A percentile compares a stretch with the other conserved stretches of the same genome.
These are phyloP conservation scores for Paraleonurus japonicus DNA, from an alignment of 257 asterid species.

Conservation along the genomic window DNA sequence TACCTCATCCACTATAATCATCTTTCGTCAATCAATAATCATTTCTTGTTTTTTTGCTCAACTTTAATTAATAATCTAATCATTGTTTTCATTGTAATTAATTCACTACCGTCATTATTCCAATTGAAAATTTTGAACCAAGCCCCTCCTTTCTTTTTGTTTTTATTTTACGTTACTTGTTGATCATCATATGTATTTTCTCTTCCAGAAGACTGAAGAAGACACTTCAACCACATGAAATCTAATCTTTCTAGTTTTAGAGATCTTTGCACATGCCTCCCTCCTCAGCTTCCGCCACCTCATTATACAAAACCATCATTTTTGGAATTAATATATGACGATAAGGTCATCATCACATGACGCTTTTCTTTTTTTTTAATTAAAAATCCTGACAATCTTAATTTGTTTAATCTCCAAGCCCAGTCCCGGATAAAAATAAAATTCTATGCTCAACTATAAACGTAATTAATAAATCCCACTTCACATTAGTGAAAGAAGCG, in stretches of 20 bases:
- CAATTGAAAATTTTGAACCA: neutral
- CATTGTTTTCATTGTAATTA: neutral
- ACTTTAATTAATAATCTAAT: neutral
- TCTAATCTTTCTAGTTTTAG: slow-evolving; percentile 34
- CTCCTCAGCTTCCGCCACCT: slow-evolving; percentile 8
- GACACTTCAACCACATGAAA: slow-evolving; percentile 34
- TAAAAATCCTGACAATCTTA: neutral
- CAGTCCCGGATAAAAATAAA: neutral
- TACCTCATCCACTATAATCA: too few species aligned
- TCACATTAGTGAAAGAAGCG: neutral
- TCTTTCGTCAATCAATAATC: too few species aligned
- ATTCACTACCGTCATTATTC: too few species aligned
- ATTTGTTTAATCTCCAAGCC: neutral
- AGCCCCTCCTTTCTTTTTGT: neutral
- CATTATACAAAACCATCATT: slow-evolving; percentile 20
- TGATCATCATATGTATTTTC: too few species aligned
- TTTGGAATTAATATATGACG: neutral
- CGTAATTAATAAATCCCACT: neutral
- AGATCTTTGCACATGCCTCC: slow-evolving; percentile 29
- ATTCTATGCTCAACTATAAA: neutral
- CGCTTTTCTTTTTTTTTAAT: neutral
- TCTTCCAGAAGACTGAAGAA: neutral
- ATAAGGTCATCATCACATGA: slow-evolving; percentile 29
- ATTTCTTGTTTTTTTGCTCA: too few species aligned
- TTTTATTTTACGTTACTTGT: neutral